Evolutionary conservation across 2,329 filamentous ascomycete genomes (phyloP), one percentile per base, ranked within the genome.

Genomic region (Neofusicoccum sp.): DNA sequence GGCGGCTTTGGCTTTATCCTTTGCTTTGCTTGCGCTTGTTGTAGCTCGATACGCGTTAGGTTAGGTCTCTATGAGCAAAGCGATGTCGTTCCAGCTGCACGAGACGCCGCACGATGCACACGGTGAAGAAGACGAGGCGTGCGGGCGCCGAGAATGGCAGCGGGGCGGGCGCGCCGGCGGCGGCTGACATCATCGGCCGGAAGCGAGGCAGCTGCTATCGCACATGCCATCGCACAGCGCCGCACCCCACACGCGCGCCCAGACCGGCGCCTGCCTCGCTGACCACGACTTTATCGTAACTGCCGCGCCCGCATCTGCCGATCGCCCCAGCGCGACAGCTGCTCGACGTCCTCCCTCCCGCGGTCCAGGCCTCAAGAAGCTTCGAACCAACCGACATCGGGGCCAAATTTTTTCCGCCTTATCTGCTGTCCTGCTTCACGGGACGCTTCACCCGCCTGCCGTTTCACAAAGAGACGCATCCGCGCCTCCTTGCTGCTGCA

Each of bases 201-300:
- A 56, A 56, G 51, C 51, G 51, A 56, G 51, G 28, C n/a, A 11
- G 28, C 33, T 8, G 24, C 44, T 47, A 47, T 47, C 44, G 30
- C 20, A 20, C 20, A 20, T 20, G 20, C 20, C 20, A 20, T 20
- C 20, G 20, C 20, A 20, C 20, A 20, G 20, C 49, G 49, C 26
- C 49, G 31, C 49, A 56, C 51, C 51, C 51, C 51, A 56, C 51
- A 56, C 24, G 4, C 28, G n/a, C 49, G 49, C 49, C 49, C 49
- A 54, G 49, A 41, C 49, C 16, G 26, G 16, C 34, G 30, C 34
- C 34, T 54, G 49, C 51, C 38, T 56, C 20, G 2, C 38, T 56
- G 51, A 56, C 51, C 51, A 56, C 51, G n/a, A 56, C 38, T 56
- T 56, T 56, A 43, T 43, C 51, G 51, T 56, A 56, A 56, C 51